Evolutionary conservation across 2,329 filamentous ascomycete genomes (phyloP), one percentile per base, ranked within the genome.

Genomic region (Apiospora arundinis): DNA sequence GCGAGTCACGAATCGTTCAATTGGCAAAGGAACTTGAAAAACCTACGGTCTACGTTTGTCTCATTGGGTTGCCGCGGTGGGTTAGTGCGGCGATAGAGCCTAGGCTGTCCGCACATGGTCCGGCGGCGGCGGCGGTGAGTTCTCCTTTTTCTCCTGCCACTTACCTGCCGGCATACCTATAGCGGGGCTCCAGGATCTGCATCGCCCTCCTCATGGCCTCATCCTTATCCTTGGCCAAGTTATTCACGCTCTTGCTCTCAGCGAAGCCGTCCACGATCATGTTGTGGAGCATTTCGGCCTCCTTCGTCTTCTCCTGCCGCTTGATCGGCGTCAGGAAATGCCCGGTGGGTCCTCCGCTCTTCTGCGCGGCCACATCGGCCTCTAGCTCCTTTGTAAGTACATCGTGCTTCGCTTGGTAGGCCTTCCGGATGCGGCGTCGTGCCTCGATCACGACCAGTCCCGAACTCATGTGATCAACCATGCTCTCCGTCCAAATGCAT

Each of bases 161-260:
- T 45, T 45, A 45, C 42, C 42, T 45, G 3, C 16, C 14, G 9
- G 40, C 40, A 11, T 45, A 2, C 14, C 16, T 45, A 2, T 16
- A 45, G 42, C 56, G 56, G 3, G 9, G 9, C 6, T 11, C 11
- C 4, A 63, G 56, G 18, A 63, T 2, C 25, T 23, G 25, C 16
- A 48, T 37, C 6, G 37, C 66, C 44, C 66, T 32, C 66, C 25
- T 21, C 66, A 23, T 68, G 46, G 66, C 66, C n/a, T 68, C 66
- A 16, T 45, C 66, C 44, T 68, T 48, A 44, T 68, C 8, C 21
- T 6, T 7, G 2, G 9, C 11, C 14, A 46, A 42, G 32, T 32
- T 32, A 4, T 32, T 32, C 32, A 6, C 3, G 32, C 32, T 32
- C 32, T 32, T 3, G 32, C 3, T 6, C 32, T 32, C 32, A 32